Evolutionary conservation across 176 grass and related monocot genomes (phyloP).

Genomic region (Canna indica): DNA sequence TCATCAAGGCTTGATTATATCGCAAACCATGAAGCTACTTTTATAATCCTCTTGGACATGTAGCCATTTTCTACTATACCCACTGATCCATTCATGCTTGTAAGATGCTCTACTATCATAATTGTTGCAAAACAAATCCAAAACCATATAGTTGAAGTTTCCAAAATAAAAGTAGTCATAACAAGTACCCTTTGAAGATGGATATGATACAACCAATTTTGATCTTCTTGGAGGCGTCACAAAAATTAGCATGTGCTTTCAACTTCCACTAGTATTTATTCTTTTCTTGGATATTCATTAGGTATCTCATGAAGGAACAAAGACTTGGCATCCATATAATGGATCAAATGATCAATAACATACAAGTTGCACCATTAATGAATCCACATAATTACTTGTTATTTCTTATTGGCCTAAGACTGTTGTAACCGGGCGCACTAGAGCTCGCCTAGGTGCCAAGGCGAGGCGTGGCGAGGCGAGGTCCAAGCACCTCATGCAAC

Average conservation of each 20-base stretch:
- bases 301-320: neutral
- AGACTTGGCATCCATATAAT: neutral
- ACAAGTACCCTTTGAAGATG: too few relatives aligned
- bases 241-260: neutral
- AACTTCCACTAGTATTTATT: neutral
- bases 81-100: neutral
- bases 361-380: too few relatives aligned
- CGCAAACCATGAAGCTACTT: neutral
- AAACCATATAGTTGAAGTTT: too few relatives aligned
- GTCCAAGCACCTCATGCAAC: too few relatives aligned
- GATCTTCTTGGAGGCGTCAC: neutral
- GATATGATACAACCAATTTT: neutral
- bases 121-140: neutral
- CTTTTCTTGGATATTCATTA: neutral
- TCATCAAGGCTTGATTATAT: neutral
- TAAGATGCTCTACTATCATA: neutral
- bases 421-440: too few relatives aligned
- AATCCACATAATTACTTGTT: too few relatives aligned
- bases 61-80: neutral
- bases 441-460: too few relatives aligned
- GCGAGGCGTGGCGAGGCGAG: too few relatives aligned
- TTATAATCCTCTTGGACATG: neutral
- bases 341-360: too few relatives aligned
- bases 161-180: too few relatives aligned
- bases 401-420: too few relatives aligned